Evolutionary conservation across 208 protist genomes (phyloP).

Genomic region (Novymonas esmeraldas): DNA sequence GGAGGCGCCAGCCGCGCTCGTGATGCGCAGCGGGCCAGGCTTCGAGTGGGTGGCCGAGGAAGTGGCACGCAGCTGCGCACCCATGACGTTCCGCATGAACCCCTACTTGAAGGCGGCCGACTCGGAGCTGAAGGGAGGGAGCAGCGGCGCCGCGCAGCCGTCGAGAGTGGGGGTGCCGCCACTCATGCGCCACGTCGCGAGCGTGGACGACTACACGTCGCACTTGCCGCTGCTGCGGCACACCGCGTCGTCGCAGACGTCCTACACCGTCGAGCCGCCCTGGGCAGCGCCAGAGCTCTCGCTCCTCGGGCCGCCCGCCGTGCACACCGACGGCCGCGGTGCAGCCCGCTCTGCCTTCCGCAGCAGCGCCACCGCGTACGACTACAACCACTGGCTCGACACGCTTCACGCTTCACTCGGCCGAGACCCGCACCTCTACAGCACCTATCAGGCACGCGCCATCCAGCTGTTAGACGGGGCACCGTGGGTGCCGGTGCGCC

Average conservation of each 20-base stretch:
- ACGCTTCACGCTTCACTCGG: constrained; percentile 25
- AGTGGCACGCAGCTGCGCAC: constrained; percentile 38
- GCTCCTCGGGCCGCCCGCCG: not conserved
- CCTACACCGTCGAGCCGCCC: not conserved
- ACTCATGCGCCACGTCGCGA: constrained; percentile 1
- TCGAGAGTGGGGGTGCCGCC: no score
- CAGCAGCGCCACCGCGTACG: constrained; percentile 9
- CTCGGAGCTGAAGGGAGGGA: not conserved
- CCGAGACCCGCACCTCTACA: constrained; percentile 15
- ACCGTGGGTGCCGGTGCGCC: constrained; percentile 21
- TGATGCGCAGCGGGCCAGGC: constrained; percentile 53
- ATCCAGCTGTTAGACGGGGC: constrained; percentile 15
- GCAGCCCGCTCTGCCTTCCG: not conserved
- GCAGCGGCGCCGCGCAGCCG: not conserved
- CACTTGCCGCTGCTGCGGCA: constrained; percentile 1
- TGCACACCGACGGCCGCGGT: not conserved
- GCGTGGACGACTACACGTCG: constrained; percentile 13
- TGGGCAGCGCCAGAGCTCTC: constrained; percentile 1
- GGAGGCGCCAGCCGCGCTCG: constrained; percentile 47
- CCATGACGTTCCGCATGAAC: constrained; percentile 43
- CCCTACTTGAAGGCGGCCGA: constrained; percentile 13
- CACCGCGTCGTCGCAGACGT: constrained; percentile 3
- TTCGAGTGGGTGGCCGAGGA: constrained; percentile 50
- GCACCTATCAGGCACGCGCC: constrained; percentile 16
- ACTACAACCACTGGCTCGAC: constrained; percentile 25